Conservation (phyloP, 116 monocot genomes). For the Iris pallida region DNA sequence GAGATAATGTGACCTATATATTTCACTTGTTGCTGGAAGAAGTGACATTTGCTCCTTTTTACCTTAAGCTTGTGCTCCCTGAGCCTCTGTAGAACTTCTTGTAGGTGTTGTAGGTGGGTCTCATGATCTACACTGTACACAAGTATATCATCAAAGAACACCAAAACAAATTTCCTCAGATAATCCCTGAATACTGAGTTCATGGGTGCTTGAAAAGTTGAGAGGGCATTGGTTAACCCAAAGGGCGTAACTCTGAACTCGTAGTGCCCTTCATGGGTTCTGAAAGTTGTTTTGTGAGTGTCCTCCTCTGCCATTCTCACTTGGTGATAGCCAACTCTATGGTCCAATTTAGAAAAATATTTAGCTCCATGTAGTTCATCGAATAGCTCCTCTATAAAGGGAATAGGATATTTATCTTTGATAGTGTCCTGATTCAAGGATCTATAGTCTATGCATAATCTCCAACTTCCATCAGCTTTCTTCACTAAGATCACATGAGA, state of each 20-base stretch:
- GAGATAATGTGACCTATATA: too few species aligned
- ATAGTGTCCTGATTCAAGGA: background rate
- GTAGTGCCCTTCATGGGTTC: background rate
- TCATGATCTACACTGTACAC: background rate
- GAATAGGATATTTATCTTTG: background rate
- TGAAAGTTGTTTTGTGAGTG: background rate
- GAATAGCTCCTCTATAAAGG: too few species aligned
- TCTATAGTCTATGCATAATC: background rate
- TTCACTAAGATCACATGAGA: too few species aligned
- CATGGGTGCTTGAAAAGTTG: background rate
- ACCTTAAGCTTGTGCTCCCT: background rate
- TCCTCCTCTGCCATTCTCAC: background rate
- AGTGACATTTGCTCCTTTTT: background rate
- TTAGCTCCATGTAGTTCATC: background rate
- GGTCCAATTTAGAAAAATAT: background rate
- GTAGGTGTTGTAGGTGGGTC: background rate
- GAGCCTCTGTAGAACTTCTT: background rate
- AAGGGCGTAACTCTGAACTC: background rate
- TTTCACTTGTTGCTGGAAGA: too few species aligned
- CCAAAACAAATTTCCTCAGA: background rate
- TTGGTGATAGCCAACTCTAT: background rate
- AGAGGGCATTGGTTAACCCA: background rate
- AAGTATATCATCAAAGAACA: background rate
- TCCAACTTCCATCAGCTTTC: too few species aligned
- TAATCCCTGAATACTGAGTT: background rate